A percentile compares a stretch with the other conserved stretches of the same genome.
Evolutionary conservation across 1,139 yeast genomes (phyloP).

Genomic region (Pichia sp.): DNA sequence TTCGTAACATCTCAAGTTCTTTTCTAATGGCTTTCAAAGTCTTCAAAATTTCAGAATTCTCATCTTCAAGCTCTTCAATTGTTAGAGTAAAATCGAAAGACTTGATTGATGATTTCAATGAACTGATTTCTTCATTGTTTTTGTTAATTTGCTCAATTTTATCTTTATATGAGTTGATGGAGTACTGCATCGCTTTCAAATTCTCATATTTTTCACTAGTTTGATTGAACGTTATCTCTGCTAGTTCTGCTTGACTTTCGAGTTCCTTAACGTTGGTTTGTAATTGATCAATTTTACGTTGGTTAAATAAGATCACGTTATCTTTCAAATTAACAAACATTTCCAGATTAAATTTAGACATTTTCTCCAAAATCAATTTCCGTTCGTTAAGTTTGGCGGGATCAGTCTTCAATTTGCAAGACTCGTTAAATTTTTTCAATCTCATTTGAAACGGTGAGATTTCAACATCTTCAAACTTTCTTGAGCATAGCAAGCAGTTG

Average conservation of each 20-base stretch:
- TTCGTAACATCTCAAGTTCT: conserved; percentile 35
- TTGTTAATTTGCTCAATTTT: background rate
- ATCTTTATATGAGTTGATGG: background rate
- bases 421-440: conserved; percentile 12
- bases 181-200: background rate
- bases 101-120: background rate
- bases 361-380: conserved; percentile 16
- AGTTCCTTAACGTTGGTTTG: too few species aligned
- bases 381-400: background rate
- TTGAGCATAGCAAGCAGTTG: conserved; percentile 57
- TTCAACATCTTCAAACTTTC: conserved; percentile 41
- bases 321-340: conserved; percentile 6
- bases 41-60: conserved; percentile 34
- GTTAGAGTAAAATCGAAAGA: background rate
- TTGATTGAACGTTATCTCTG: too few species aligned
- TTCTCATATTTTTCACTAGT: background rate
- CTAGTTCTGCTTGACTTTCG: too few species aligned
- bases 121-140: background rate
- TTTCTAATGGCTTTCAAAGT: conserved; percentile 38
- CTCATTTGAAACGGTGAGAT: conserved; percentile 6
- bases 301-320: too few species aligned
- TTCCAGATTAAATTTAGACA: conserved; percentile 16
- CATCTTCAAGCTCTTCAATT: conserved; percentile 43
- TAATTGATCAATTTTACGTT: too few species aligned
- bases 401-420: background rate